Conservation (phyloP, 306 rosid species). For the Carpinus viminea region DNA sequence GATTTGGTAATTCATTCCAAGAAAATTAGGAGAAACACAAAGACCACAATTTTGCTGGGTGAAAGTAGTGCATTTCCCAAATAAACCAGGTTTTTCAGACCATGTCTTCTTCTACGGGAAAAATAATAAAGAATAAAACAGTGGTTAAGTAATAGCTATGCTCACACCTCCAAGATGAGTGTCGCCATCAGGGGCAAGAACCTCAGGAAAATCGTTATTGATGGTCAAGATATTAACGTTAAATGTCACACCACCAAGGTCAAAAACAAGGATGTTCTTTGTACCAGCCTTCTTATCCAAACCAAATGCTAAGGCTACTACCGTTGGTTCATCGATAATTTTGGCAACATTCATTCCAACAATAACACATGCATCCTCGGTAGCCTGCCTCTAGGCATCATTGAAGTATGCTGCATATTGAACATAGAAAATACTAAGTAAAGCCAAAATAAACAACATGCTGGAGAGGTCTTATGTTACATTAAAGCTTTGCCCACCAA, state of each 20-base stretch:
- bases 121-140: not conserved
- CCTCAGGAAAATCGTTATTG: conserved; percentile 91
- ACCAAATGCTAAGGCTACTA: conserved; percentile 60
- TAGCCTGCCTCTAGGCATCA: no score
- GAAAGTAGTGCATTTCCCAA: not conserved
- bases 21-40: no score
- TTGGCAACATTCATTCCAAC: conserved; percentile 94
- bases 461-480: no score
- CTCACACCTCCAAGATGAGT: conserved; percentile 95
- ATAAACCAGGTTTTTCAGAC: not conserved
- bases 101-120: not conserved
- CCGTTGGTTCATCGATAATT: conserved; percentile 94
- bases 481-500: no score
- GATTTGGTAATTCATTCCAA: no score
- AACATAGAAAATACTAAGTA: conserved; percentile 3
- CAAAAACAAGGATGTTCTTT: conserved; percentile 96
- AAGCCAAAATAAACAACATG: not conserved
- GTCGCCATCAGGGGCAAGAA: conserved; percentile 88
- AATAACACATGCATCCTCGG: conserved; percentile 96
- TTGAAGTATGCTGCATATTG: conserved; percentile 51
- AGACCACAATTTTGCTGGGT: no score
- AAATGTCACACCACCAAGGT: conserved; percentile 49
- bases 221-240: conserved; percentile 58
- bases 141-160: not conserved
- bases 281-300: conserved; percentile 42